phyloP scores from a whole-genome alignment of 352 stramenopile species.

The Phytophthora lateralis region DNA sequence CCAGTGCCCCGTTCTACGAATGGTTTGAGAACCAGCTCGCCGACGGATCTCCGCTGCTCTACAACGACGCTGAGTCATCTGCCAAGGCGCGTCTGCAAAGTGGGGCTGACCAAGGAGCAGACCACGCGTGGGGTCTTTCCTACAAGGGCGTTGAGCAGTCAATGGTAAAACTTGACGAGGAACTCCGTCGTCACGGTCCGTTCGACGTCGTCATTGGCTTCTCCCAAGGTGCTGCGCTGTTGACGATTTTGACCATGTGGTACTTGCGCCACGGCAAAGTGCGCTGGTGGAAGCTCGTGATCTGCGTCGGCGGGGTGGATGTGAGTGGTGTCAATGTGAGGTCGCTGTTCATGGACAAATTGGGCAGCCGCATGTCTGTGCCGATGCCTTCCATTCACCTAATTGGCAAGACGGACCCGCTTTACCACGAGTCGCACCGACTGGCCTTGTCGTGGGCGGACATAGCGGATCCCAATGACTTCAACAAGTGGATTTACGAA shows the following conservation, averaged over 20 bases:
- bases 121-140: slow-evolving; percentile 36
- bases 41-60: slow-evolving; percentile 30
- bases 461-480: slow-evolving; percentile 5
- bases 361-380: slow-evolving; percentile 32
- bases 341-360: slow-evolving; percentile 41
- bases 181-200: slow-evolving; percentile 37
- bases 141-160: slow-evolving; percentile 47
- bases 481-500: slow-evolving; percentile 39
- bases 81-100: slow-evolving; percentile 31
- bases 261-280: slow-evolving; percentile 32
- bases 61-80: slow-evolving; percentile 42
- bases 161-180: slow-evolving; percentile 40
- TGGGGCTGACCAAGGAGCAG: slow-evolving; percentile 30
- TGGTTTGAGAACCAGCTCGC: slow-evolving; percentile 47
- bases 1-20: slow-evolving; percentile 47
- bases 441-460: slow-evolving; percentile 39
- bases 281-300: slow-evolving; percentile 45
- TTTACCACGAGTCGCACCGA: slow-evolving; percentile 49
- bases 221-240: slow-evolving; percentile 50
- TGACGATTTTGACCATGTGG: slow-evolving; percentile 49
- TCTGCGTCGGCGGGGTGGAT: slow-evolving; percentile 42
- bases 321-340: slow-evolving; percentile 42
- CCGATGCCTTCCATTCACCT: slow-evolving; percentile 52
- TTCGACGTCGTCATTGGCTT: slow-evolving; percentile 59
- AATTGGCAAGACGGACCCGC: slow-evolving; percentile 65